Evolutionary conservation across 345 rosid genomes (phyloP).

Genomic region (Tarenaya hassleriana): DNA sequence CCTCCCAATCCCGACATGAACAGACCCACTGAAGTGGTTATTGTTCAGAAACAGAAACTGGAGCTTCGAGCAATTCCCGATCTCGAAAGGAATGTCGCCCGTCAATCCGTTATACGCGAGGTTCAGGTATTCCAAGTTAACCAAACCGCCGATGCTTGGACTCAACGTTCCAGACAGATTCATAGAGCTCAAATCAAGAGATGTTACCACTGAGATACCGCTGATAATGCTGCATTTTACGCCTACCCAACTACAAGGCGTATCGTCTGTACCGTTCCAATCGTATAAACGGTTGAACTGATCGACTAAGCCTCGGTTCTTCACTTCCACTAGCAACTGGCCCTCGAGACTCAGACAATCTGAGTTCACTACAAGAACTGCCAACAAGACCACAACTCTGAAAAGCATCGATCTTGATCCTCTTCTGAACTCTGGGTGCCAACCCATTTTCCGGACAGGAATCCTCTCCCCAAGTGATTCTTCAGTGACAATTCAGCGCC

Average conservation of each 20-base stretch:
- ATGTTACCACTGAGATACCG: conserved; percentile 42
- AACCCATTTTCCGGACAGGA: conserved; percentile 7
- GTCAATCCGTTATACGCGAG: conserved; percentile 52
- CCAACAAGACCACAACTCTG: conserved; percentile 29
- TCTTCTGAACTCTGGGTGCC: conserved; percentile 26
- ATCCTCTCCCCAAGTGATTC: conserved; percentile 17
- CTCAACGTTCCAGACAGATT: conserved; percentile 75
- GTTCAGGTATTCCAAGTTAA: conserved; percentile 51
- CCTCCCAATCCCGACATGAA: conserved; percentile 52
- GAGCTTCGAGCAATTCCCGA: conserved; percentile 58
- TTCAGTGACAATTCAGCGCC: conserved; percentile 18
- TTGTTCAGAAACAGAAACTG: conserved; percentile 48
- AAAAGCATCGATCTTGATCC: conserved; percentile 15
- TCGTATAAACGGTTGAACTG: conserved; percentile 36
- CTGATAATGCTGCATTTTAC: conserved; percentile 62
- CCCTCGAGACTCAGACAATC: conserved; percentile 67
- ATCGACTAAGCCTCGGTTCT: conserved; percentile 47
- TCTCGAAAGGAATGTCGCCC: conserved; percentile 60
- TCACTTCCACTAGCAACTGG: conserved; percentile 52
- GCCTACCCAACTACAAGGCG: conserved; percentile 80
- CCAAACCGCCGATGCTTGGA: conserved; percentile 61
- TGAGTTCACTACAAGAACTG: conserved; percentile 38
- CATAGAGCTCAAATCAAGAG: conserved; percentile 59
- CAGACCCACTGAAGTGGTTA: conserved; percentile 53
- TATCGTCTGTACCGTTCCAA: conserved; percentile 65